Evolutionary conservation across 2,329 filamentous ascomycete genomes (phyloP).

Genomic region (Alternaria postmessia): DNA sequence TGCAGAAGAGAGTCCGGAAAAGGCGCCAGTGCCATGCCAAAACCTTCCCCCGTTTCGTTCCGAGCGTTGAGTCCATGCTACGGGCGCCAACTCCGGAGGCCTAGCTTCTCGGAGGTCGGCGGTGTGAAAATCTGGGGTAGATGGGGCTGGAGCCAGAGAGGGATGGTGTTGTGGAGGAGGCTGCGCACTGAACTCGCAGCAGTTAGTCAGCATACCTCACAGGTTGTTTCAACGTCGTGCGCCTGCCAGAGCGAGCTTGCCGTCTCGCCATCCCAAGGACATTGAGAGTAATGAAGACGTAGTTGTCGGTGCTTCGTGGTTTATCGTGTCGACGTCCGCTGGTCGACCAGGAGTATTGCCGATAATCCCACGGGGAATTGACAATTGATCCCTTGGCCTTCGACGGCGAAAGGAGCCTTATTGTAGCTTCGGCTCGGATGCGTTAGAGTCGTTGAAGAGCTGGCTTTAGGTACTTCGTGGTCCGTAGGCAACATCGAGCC

Average conservation of each 20-base stretch:
- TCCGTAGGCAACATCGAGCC: not conserved
- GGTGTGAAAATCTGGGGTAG: slow-evolving; percentile 41
- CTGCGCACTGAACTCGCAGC: not conserved
- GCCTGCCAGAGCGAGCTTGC: not conserved
- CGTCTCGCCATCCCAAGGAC: not conserved
- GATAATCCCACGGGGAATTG: not conserved
- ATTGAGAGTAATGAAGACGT: not conserved
- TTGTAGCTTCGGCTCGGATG: no score
- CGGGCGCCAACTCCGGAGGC: not conserved
- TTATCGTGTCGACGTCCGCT: not conserved
- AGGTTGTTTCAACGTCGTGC: not conserved
- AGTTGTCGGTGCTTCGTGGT: not conserved
- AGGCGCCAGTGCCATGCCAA: slow-evolving; percentile 31
- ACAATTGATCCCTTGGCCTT: not conserved
- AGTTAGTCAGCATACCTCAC: not conserved
- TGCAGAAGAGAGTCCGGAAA: slow-evolving; percentile 38
- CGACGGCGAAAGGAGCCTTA: not conserved
- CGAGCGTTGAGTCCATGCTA: not conserved
- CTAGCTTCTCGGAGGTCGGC: not conserved
- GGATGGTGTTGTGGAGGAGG: not conserved
- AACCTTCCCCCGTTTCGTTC: not conserved
- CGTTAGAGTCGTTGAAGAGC: not conserved
- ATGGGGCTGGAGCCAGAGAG: slow-evolving; percentile 27
- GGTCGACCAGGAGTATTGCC: not conserved
- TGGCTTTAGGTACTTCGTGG: not conserved